Evolutionary conservation across 2,329 filamentous ascomycete species (phyloP), one percentile per base, ranked within the genome.

Genomic region (Monilinia fructicola): DNA sequence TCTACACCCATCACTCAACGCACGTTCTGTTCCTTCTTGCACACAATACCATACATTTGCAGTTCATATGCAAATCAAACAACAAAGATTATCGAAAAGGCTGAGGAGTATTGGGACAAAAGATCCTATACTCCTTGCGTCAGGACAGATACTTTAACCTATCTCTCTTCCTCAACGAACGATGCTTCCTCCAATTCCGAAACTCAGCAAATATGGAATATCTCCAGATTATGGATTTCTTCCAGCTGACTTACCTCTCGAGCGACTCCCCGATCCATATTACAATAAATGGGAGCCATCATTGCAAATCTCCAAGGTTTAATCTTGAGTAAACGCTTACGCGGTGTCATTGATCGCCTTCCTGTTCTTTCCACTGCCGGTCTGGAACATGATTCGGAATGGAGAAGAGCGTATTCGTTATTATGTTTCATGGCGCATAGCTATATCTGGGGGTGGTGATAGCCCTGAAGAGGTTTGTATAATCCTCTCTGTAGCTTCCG

Each of bases 401-500:
- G 94, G 95, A 88, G 92, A 74, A 86, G 95, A 74, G 95, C 95
- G 69, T 98, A 98, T 80, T 90, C 90, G 67, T 84, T 97, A 64
- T 84, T 99, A 67, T 90, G 88, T 68, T 97, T 98, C 79, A 92
- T 98, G 79, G 86, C 93, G 46, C 94, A 99, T 80, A 91, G 89
- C 72, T 99, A 98, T 80, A 92, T 99, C 76, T 99, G 95, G 95
- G 95, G 92, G 92, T 75, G 94, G 92, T 78, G 90, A 96, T 74
- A 85, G 83, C 73, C 93, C 95, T 55, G 84, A 85, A 71, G 93
- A 96, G 78, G 86, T 87, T 71, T 65, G 76, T 72, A 14, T 6
- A 56, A n/a, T 50, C 54, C n/a, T 31, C 31, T 53, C 66, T 21
- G 6, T 26, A 4, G 5, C 5, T 26, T 5, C 21, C 9, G n/a